Evolutionary conservation across 306 rosid species (phyloP).

Genomic region (Prunus mongolica): DNA sequence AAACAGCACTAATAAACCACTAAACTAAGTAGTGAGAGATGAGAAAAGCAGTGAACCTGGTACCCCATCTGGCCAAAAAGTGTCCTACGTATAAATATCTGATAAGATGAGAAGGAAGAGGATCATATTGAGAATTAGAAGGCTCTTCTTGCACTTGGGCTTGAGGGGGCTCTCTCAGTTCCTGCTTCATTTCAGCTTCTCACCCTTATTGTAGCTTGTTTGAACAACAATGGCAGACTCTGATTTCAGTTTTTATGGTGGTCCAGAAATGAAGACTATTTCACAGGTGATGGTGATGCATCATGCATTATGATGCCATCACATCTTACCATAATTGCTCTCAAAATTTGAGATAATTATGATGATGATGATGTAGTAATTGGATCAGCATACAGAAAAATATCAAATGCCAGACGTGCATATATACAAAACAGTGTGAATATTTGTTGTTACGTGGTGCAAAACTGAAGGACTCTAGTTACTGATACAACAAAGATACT

Average conservation of each 20-base stretch:
- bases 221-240: conserved; percentile 2
- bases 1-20: background rate
- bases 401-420: background rate
- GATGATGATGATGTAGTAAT: background rate
- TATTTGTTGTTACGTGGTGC: background rate
- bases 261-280: too few species aligned
- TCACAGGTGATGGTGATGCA: background rate
- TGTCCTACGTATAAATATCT: conserved; percentile 52
- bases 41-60: conserved; percentile 47
- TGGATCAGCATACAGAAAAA: background rate
- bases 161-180: conserved; percentile 27
- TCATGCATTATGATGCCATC: too few species aligned
- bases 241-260: background rate
- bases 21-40: background rate
- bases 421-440: background rate
- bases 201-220: background rate
- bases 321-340: background rate
- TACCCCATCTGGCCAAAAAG: conserved; percentile 79
- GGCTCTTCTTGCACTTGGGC: conserved; percentile 20
- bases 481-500: background rate
- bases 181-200: background rate
- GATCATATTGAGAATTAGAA: background rate
- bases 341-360: background rate
- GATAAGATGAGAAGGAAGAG: conserved; percentile 40
- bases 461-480: background rate